A percentile compares a stretch with the other conserved stretches of the same genome.
These are phyloP conservation scores for Arthrobotrys megalospora DNA, from an alignment of 2,329 filamentous ascomycete species.

Conservation along the genomic window DNA sequence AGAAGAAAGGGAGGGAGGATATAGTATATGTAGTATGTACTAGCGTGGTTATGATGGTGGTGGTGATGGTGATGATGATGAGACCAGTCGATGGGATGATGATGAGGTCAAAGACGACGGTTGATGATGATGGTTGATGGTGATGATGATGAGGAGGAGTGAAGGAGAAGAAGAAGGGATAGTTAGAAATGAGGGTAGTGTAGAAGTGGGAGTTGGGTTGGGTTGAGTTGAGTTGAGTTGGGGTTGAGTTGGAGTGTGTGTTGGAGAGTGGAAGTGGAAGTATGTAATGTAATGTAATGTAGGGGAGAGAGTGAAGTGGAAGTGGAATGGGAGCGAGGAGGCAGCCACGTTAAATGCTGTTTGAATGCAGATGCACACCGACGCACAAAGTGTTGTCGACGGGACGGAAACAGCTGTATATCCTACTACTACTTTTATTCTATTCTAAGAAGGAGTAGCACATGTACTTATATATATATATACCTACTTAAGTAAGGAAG, in stretches of 20 bases:
- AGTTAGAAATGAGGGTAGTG: not conserved
- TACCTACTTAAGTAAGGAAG: not conserved
- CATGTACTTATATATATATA: too few relatives aligned
- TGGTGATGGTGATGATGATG: not conserved
- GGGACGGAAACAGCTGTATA: not conserved
- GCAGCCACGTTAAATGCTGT: not conserved
- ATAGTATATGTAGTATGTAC: too few relatives aligned
- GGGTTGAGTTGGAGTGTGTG: not conserved
- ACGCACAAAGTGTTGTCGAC: slow-evolving; percentile 2
- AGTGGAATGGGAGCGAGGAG: not conserved
- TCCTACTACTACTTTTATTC: too few relatives aligned
- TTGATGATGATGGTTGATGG: not conserved
- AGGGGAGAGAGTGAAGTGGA: not conserved
- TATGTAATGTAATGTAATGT: too few relatives aligned
- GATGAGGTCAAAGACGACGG: not conserved
- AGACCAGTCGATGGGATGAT: not conserved
- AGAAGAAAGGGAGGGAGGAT: not conserved
- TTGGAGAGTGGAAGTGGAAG: too few relatives aligned
- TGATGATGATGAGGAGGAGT: not conserved
- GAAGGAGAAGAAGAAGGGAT: not conserved
- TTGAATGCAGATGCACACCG: not conserved
- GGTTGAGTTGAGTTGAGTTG: too few relatives aligned
- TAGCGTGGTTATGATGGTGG: not conserved
- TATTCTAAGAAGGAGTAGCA: too few relatives aligned
- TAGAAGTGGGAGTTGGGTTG: too few relatives aligned